Base-by-base conservation (phyloP, 495 filamentous ascomycete genomes). In the Penicillium dipodomyicola region DNA sequence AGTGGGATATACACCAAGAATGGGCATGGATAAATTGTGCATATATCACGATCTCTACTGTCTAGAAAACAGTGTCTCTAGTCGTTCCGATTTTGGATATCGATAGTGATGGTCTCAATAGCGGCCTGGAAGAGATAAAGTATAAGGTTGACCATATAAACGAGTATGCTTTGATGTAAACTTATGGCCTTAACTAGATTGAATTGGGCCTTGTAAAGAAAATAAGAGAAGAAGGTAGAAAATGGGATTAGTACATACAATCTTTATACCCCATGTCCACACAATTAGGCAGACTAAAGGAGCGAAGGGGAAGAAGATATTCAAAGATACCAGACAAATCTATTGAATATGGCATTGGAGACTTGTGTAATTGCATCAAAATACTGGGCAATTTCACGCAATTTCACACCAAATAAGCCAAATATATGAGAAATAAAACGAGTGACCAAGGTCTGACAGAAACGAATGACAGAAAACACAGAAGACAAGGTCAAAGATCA, bases 381-480 rank as follows among this genome's bases (percentile, higher is more conserved):
- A 17, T 39, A 17, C 15, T 39, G 12, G 2, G 23, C 14, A 27
- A n/a, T 7, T 45, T 45, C 5, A 11, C 41, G 23, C 14, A 27
- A n/a, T 7, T 45, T 45, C 5, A 11, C 41, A 43, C 5, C 22
- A 45, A 15, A 45, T 9, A 45, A 43, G 19, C 22, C 39, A 50
- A 30, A 17, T 9, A 39, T 39, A n/a, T 2, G 6, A 9, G 35
- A 7, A 17, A 39, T 1, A 22, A 50, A 56, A 59, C 15, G 35
- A 51, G 42, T 20, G 52, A 51, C 44, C 54, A 27, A 23, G 19
- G 1, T 0, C 11, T 39, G 35, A 37, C 12, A 14, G 7, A 48
- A 32, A 17, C 19, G 33, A 48, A 48, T 11, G n/a, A 48, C 45
- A 48, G 27, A 46, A 40, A 58, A 22, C 6, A 37, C 22, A 23